These are phyloP conservation scores for Yamadazyma scolyti DNA, from an alignment of 805 yeast species.

Conservation along the genomic window DNA sequence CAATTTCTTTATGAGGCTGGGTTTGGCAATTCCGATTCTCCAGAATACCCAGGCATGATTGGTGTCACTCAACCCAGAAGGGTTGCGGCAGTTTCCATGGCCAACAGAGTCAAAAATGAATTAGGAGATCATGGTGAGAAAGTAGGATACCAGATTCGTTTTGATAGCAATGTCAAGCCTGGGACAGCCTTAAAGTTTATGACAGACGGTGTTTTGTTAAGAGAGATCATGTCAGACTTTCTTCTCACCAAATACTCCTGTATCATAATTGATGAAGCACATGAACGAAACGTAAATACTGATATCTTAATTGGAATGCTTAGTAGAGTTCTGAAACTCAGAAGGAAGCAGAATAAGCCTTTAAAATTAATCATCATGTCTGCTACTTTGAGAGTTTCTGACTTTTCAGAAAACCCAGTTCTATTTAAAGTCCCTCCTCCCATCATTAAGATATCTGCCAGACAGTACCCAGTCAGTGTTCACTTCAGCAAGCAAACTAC, in stretches of 20 bases:
- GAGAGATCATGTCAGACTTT: conserved; percentile 92
- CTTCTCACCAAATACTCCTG: conserved; percentile 78
- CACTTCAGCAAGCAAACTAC: conserved; percentile 85
- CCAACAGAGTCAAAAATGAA: conserved; percentile 73
- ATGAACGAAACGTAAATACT: conserved; percentile 93
- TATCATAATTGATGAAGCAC: conserved; percentile 94
- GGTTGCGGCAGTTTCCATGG: conserved; percentile 92
- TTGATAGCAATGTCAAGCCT: conserved; percentile 57
- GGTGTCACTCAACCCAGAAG: conserved; percentile 96
- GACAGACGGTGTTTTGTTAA: conserved; percentile 91
- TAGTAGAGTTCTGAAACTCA: conserved; percentile 75
- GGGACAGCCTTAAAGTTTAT: conserved; percentile 77
- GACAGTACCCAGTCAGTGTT: conserved; percentile 90
- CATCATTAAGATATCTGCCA: conserved; percentile 80
- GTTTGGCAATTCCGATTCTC: conserved; percentile 65
- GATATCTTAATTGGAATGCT: conserved; percentile 94
- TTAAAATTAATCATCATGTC: conserved; percentile 91
- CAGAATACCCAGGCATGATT: conserved; percentile 75
- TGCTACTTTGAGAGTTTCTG: conserved; percentile 91
- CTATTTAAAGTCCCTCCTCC: conserved; percentile 80
- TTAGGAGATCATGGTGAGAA: conserved; percentile 65
- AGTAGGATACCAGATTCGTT: conserved; percentile 81
- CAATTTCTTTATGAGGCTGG: conserved; percentile 94
- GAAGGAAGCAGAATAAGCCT: conserved; percentile 59
- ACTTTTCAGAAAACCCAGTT: conserved; percentile 76